Conservation (phyloP, 2,329 filamentous ascomycete genomes). For the Dactylellina cionopaga region DNA sequence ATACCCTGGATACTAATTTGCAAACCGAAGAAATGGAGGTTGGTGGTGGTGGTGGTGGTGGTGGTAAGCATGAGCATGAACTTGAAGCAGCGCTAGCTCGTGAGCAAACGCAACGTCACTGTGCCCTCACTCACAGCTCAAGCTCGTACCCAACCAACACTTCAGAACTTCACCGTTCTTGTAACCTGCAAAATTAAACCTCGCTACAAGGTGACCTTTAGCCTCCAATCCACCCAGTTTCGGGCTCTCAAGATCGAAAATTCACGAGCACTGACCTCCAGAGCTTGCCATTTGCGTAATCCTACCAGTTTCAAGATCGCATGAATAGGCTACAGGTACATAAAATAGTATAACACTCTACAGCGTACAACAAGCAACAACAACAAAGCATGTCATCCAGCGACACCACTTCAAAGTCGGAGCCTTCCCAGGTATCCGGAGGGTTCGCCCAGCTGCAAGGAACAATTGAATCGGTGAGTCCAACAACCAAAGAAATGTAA, state of each 20-base stretch:
- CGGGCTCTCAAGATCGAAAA: conserved; percentile 1
- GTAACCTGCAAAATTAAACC: not conserved
- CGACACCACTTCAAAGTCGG: conserved; percentile 17
- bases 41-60: not conserved
- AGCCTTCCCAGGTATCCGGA: conserved; percentile 35
- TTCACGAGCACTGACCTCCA: conserved; percentile 30
- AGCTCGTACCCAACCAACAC: conserved; percentile 35
- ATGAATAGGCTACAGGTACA: conserved; percentile 1
- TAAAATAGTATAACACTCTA: not conserved
- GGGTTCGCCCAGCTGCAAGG: conserved; percentile 48
- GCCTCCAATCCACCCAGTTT: conserved; percentile 4
- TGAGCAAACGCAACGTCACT: conserved; percentile 34
- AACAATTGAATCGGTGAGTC: conserved; percentile 47
- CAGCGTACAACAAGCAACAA: conserved; percentile 2
- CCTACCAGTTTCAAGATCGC: not conserved
- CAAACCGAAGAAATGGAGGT: conserved; percentile 8
- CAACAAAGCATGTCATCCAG: conserved; percentile 3
- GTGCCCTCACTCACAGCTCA: conserved; percentile 1
- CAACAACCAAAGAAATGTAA: conserved; percentile 7
- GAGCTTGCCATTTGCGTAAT: conserved; percentile 21
- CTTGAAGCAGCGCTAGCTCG: no score
- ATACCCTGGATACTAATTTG: conserved; percentile 17
- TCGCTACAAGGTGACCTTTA: conserved; percentile 12
- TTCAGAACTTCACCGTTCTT: conserved; percentile 6
- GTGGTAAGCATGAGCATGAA: no score